phyloP scores from a whole-genome alignment of 2,329 filamentous ascomycete genomes.

The Chrysoporthe deuterocubensis region DNA sequence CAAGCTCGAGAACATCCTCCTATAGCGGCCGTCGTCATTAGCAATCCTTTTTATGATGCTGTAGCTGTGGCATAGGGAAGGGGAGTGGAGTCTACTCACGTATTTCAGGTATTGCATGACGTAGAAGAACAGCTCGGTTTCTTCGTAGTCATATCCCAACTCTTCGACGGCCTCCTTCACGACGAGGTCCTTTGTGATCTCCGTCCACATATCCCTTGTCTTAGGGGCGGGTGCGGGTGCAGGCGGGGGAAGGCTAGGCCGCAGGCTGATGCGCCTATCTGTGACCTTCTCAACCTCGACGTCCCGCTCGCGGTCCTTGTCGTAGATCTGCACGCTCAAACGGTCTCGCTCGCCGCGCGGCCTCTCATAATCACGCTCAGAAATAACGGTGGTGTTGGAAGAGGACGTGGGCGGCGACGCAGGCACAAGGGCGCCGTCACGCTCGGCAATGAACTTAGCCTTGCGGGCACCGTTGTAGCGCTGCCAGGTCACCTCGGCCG shows the following conservation, averaged over 20 bases:
- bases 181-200: slow-evolving; percentile 93
- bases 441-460: slow-evolving; percentile 73
- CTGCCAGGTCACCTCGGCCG: slow-evolving; percentile 78
- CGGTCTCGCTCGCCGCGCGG: slow-evolving; percentile 41
- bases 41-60: slow-evolving; percentile 25
- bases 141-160: slow-evolving; percentile 85
- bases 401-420: slow-evolving; percentile 41
- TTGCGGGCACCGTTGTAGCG: slow-evolving; percentile 78
- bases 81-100: slow-evolving; percentile 59
- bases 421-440: slow-evolving; percentile 40
- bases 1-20: slow-evolving; percentile 86
- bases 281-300: slow-evolving; percentile 60
- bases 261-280: slow-evolving; percentile 52
- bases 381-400: slow-evolving; percentile 33
- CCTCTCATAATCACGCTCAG: slow-evolving; percentile 36
- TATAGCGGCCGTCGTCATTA: slow-evolving; percentile 46
- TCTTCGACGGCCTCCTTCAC: slow-evolving; percentile 84
- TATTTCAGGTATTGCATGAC: slow-evolving; percentile 88
- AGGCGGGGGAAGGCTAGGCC: slow-evolving; percentile 40
- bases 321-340: slow-evolving; percentile 52
- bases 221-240: slow-evolving; percentile 42
- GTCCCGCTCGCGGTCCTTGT: slow-evolving; percentile 47
- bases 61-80: neutral
- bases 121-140: slow-evolving; percentile 89
- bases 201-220: slow-evolving; percentile 83